A percentile compares a stretch with the other conserved stretches of the same genome.
These are phyloP conservation scores for Mucor racemosus DNA, from an alignment of 371 early-diverging fungal species.

Conservation along the genomic window DNA sequence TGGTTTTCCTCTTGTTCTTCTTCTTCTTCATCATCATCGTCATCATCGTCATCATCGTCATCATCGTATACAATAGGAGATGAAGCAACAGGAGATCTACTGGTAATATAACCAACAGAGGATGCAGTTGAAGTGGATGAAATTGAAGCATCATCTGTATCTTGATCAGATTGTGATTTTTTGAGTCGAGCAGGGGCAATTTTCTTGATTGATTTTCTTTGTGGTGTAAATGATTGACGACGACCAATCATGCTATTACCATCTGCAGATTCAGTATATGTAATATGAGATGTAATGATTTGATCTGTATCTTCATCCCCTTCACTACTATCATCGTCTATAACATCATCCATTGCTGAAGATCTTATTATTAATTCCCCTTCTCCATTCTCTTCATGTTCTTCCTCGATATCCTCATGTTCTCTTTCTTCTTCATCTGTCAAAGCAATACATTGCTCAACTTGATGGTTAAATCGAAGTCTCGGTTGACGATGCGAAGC, in stretches of 20 bases:
- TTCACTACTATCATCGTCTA: constrained; percentile 1
- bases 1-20: constrained; percentile 1
- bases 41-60: background rate
- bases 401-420: constrained; percentile 27
- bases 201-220: constrained; percentile 38
- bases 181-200: constrained; percentile 53
- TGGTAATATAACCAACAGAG: constrained; percentile 14
- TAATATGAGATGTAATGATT: constrained; percentile 2
- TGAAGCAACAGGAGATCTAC: constrained; percentile 13
- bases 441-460: constrained; percentile 66
- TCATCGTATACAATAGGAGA: constrained; percentile 5
- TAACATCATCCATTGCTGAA: background rate
- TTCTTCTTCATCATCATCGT: constrained; percentile 11
- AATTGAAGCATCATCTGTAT: constrained; percentile 38
- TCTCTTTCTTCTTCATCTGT: constrained; percentile 19
- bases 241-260: background rate
- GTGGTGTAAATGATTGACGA: background rate
- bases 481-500: constrained; percentile 62
- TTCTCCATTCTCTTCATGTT: background rate
- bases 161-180: constrained; percentile 43
- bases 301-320: constrained; percentile 19
- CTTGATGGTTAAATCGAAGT: constrained; percentile 67
- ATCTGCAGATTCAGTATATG: background rate
- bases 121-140: constrained; percentile 26
- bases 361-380: background rate